These are phyloP conservation scores for Diacronema lutheri DNA, from an alignment of 78 protist genomes.

Conservation along the genomic window DNA sequence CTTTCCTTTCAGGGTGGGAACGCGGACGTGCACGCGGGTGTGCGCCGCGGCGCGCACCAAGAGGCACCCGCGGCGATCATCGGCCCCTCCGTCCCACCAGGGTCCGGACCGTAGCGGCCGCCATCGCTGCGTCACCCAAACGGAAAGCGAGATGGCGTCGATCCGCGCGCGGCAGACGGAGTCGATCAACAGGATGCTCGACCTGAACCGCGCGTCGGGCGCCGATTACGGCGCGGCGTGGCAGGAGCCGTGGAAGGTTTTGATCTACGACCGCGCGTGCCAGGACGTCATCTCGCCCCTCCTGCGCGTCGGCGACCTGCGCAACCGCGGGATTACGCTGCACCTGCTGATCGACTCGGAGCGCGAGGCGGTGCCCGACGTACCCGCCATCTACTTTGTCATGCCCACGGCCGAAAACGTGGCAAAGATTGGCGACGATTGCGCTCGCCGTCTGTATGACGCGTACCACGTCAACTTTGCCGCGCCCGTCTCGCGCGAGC, in stretches of 20 bases:
- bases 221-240: not conserved
- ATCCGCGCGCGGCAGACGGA: not conserved
- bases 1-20: too few species aligned
- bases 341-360: slow-evolving; percentile 61
- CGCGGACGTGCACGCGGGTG: too few species aligned
- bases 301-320: slow-evolving; percentile 71
- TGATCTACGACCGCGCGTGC: slow-evolving; percentile 67
- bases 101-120: too few species aligned
- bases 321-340: slow-evolving; percentile 83
- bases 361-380: slow-evolving; percentile 81
- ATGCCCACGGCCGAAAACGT: slow-evolving; percentile 80
- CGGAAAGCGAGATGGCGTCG: too few species aligned
- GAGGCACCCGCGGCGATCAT: too few species aligned
- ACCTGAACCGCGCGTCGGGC: not conserved
- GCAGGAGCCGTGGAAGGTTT: slow-evolving; percentile 38
- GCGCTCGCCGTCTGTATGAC: slow-evolving; percentile 65
- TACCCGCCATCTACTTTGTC: slow-evolving; percentile 90
- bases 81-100: too few species aligned
- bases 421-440: slow-evolving; percentile 48
- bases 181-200: not conserved
- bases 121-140: too few species aligned
- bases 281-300: slow-evolving; percentile 74
- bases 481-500: slow-evolving; percentile 53
- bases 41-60: too few species aligned
- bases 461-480: slow-evolving; percentile 74